A percentile compares a stretch with the other conserved stretches of the same genome.
These are phyloP conservation scores for Casuarina glauca DNA, from an alignment of 306 rosid genomes.

Conservation along the genomic window DNA sequence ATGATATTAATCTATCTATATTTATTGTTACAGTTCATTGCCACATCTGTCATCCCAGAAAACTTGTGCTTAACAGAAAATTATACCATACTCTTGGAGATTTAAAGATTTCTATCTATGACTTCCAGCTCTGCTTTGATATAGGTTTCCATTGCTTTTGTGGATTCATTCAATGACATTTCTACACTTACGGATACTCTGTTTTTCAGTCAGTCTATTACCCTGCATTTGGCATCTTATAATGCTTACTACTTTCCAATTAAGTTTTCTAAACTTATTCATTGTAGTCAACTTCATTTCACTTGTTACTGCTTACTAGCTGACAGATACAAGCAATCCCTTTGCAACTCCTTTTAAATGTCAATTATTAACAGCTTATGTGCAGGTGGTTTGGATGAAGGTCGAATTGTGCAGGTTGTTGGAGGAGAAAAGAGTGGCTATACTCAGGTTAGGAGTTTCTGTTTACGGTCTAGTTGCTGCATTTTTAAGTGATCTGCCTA, in stretches of 20 bases:
- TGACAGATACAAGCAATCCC: slow-evolving; percentile 23
- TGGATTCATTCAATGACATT: slow-evolving; percentile 18
- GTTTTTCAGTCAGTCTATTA: neutral
- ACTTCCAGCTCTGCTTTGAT: slow-evolving; percentile 2
- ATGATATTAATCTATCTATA: neutral
- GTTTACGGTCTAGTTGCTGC: slow-evolving; percentile 19
- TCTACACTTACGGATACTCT: neutral
- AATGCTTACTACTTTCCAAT: neutral
- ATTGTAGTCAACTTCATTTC: slow-evolving; percentile 9
- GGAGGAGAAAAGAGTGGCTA: slow-evolving; percentile 91
- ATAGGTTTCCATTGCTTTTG: slow-evolving; percentile 2
- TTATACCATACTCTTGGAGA: slow-evolving; percentile 8
- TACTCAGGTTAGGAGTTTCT: slow-evolving; percentile 62
- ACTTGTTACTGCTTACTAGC: slow-evolving; percentile 15
- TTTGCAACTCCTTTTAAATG: slow-evolving; percentile 34
- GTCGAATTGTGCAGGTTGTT: slow-evolving; percentile 85
- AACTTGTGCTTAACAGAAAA: slow-evolving; percentile 19
- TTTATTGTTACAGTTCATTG: neutral
- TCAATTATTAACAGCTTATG: slow-evolving; percentile 46
- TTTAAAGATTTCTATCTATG: neutral
- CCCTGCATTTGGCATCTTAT: neutral
- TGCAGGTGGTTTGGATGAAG: slow-evolving; percentile 93
- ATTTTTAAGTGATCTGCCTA: slow-evolving; percentile 10
- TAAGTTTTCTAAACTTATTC: neutral
- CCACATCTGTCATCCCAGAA: neutral